Evolutionary conservation across 805 yeast species (phyloP).

Genomic region (Candida lessepsii): DNA sequence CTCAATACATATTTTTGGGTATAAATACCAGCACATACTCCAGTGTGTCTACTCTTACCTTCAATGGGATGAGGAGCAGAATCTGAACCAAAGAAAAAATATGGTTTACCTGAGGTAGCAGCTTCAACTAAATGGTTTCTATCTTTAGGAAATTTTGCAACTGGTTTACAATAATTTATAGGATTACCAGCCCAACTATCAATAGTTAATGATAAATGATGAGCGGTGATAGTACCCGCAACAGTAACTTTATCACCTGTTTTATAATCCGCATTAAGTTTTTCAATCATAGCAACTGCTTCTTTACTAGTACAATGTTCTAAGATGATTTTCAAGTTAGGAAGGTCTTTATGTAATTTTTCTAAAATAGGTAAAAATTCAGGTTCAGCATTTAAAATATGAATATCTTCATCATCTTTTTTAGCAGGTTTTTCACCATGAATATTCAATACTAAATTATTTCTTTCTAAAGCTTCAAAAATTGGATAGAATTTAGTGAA

Average conservation of each 20-base stretch:
- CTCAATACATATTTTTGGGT: constrained; percentile 82
- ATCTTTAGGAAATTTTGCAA: constrained; percentile 89
- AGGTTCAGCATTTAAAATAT: constrained; percentile 92
- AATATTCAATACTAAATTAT: constrained; percentile 74
- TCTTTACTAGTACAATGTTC: constrained; percentile 95
- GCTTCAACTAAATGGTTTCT: constrained; percentile 78
- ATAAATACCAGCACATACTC: constrained; percentile 98
- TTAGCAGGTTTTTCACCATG: constrained; percentile 92
- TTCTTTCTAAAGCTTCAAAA: constrained; percentile 82
- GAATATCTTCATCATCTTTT: constrained; percentile 57
- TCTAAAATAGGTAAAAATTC: constrained; percentile 84
- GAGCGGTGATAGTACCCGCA: constrained; percentile 94
- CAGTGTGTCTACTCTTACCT: constrained; percentile 70
- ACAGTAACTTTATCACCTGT: constrained; percentile 49
- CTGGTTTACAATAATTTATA: constrained; percentile 94
- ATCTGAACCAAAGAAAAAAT: constrained; percentile 95
- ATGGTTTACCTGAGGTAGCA: constrained; percentile 88
- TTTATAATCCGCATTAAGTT: constrained; percentile 43
- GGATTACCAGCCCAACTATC: constrained; percentile 98
- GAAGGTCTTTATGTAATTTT: constrained; percentile 79
- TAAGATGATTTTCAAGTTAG: constrained; percentile 77
- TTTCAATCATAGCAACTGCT: constrained; percentile 75
- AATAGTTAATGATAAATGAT: constrained; percentile 82
- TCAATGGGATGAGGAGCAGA: constrained; percentile 94
- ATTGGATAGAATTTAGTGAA: constrained; percentile 86